Percentiles rank a stretch among this genome's conserved stretches.
phyloP scores from a whole-genome alignment of 2,329 filamentous ascomycete genomes.

The Aspergillus fumigatus region DNA sequence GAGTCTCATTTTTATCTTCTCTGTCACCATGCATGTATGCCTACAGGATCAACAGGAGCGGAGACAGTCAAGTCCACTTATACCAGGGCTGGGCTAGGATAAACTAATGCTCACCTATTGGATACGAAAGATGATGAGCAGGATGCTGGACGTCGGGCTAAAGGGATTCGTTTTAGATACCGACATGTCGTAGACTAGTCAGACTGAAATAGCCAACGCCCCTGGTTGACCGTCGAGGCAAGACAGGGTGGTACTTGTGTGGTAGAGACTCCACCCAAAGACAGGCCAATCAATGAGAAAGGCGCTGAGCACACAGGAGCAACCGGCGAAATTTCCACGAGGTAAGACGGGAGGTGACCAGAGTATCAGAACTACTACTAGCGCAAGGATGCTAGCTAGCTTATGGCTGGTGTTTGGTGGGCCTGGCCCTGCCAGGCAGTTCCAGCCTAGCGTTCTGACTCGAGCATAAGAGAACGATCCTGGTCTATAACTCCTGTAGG shows the following conservation, averaged over 20 bases:
- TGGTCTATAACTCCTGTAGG: conserved; percentile 1
- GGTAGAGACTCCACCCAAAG: conserved; percentile 19
- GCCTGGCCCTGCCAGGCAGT: conserved; percentile 10
- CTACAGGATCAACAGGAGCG: conserved; percentile 14
- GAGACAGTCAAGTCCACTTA: conserved; percentile 16
- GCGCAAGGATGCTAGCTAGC: conserved; percentile 18
- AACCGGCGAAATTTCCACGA: conserved; percentile 21
- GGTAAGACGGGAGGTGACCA: conserved; percentile 1
- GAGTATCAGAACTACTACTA: conserved; percentile 17
- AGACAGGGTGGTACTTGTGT: conserved; percentile 17
- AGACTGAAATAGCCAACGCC: conserved; percentile 1
- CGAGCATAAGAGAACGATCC: conserved; percentile 10
- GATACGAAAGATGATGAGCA: conserved; percentile 17
- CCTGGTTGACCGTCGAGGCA: conserved; percentile 15
- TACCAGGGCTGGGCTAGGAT: conserved; percentile 10
- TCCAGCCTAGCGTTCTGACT: conserved; percentile 15
- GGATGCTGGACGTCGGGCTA: conserved; percentile 17
- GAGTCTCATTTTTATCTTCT: conserved; percentile 10
- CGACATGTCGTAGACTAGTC: neutral
- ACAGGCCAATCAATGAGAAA: conserved; percentile 13
- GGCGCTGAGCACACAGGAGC: conserved; percentile 9
- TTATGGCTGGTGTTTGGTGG: conserved; percentile 11
- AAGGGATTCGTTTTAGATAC: conserved; percentile 13
- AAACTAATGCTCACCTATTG: conserved; percentile 18
- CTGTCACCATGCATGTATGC: conserved; percentile 10